Evolutionary conservation across 371 early-diverging fungal genomes (phyloP).

Genomic region (Actinomortierella ambigua): DNA sequence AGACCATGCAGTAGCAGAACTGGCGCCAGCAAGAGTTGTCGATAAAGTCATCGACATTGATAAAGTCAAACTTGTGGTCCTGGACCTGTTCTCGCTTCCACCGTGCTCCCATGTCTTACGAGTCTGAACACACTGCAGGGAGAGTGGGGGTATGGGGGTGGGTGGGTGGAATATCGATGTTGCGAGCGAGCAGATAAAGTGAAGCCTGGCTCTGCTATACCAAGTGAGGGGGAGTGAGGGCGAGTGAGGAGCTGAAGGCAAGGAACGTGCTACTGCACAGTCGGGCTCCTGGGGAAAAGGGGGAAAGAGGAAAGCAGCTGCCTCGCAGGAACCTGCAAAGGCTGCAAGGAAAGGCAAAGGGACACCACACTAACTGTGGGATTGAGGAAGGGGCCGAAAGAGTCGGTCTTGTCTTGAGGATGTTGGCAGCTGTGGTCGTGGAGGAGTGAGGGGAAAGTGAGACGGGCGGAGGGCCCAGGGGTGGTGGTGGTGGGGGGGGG

Average conservation of each 20-base stretch:
- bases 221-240: too few relatives aligned
- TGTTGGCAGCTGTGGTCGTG: not conserved
- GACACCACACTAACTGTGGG: too few relatives aligned
- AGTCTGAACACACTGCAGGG: not conserved
- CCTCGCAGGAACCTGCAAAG: too few relatives aligned
- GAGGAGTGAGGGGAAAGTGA: not conserved
- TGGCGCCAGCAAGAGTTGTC: conserved; percentile 49
- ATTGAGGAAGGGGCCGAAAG: too few relatives aligned
- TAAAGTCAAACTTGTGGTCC: conserved; percentile 90
- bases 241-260: too few relatives aligned
- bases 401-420: too few relatives aligned
- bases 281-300: too few relatives aligned
- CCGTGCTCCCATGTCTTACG: conserved; percentile 48
- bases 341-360: too few relatives aligned
- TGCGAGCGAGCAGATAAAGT: not conserved
- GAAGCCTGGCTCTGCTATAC: too few relatives aligned
- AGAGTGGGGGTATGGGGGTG: not conserved
- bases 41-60: conserved; percentile 82
- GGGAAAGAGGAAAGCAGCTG: too few relatives aligned
- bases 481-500: not conserved
- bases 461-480: not conserved
- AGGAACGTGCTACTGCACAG: too few relatives aligned
- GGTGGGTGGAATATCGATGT: not conserved
- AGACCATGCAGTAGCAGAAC: conserved; percentile 65
- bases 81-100: conserved; percentile 84